phyloP scores from a whole-genome alignment of 192 early-diverging fungal species.

The Allomyces arbusculus region DNA sequence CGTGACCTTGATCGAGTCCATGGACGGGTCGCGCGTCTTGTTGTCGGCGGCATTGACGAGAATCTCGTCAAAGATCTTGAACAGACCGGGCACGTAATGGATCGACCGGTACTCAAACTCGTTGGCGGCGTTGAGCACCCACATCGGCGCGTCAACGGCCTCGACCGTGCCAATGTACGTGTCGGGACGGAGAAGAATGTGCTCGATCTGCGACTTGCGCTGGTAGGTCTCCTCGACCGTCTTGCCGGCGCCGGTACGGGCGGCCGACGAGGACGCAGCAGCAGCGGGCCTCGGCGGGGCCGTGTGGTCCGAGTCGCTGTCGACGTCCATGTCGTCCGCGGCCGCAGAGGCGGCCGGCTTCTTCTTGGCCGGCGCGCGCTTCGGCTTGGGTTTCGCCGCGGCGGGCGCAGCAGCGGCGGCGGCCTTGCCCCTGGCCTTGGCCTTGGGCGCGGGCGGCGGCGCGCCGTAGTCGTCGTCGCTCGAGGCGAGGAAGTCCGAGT shows the following conservation, averaged over 20 bases:
- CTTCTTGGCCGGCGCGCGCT: too few relatives aligned
- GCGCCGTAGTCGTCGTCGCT: too few relatives aligned
- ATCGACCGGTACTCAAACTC: slow-evolving; percentile 35
- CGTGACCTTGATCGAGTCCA: slow-evolving; percentile 72
- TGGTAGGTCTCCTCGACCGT: slow-evolving; percentile 78
- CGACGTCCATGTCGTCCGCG: too few relatives aligned
- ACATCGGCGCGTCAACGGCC: slow-evolving; percentile 52
- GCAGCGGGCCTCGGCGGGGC: too few relatives aligned
- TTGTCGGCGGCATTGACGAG: slow-evolving; percentile 92
- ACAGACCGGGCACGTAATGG: slow-evolving; percentile 68
- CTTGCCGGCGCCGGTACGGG: slow-evolving; percentile 1
- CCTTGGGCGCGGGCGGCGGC: too few relatives aligned
- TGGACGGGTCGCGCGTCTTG: slow-evolving; percentile 70
- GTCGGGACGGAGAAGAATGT: slow-evolving; percentile 83
- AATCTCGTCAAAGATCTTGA: slow-evolving; percentile 98
- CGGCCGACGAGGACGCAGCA: too few relatives aligned
- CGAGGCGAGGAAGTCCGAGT: too few relatives aligned
- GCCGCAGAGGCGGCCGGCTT: too few relatives aligned
- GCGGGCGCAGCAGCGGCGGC: too few relatives aligned
- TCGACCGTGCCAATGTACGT: slow-evolving; percentile 91
- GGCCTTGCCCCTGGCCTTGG: too few relatives aligned
- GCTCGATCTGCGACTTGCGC: slow-evolving; percentile 86
- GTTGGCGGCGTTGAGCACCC: slow-evolving; percentile 61
- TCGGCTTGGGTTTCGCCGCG: too few relatives aligned
- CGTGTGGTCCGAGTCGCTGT: too few relatives aligned